Conservation (phyloP, 2,329 filamentous ascomycete genomes). For the Periconia sp. region DNA sequence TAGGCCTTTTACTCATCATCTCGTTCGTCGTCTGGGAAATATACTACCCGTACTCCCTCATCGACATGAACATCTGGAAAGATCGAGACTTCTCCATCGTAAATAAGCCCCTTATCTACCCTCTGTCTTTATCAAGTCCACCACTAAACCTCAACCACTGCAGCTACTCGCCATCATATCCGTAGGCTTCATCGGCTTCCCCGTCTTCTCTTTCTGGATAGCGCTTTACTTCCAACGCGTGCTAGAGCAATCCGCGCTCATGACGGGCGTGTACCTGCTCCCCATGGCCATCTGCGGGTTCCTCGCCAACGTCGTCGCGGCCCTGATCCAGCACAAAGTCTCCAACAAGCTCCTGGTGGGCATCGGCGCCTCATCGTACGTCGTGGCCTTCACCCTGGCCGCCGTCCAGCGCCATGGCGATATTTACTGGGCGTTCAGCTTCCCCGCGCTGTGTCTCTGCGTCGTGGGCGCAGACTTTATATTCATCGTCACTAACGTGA, state of each 20-base stretch:
- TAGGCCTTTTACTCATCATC: slow-evolving; percentile 59
- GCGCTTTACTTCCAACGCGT: slow-evolving; percentile 67
- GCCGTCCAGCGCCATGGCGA: slow-evolving; percentile 58
- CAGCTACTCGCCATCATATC: slow-evolving; percentile 60
- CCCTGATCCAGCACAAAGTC: slow-evolving; percentile 62
- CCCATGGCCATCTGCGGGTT: slow-evolving; percentile 67
- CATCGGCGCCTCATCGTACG: slow-evolving; percentile 51
- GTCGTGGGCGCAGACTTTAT: slow-evolving; percentile 70
- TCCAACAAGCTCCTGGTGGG: slow-evolving; percentile 66
- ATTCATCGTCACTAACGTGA: slow-evolving; percentile 69
- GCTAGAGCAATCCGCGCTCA: slow-evolving; percentile 54
- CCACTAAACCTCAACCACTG: background rate
- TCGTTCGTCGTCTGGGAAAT: slow-evolving; percentile 66
- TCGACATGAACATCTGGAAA: slow-evolving; percentile 60
- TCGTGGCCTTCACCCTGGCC: slow-evolving; percentile 55
- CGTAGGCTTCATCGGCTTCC: slow-evolving; percentile 65
- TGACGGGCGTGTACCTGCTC: slow-evolving; percentile 64
- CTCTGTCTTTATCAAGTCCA: background rate
- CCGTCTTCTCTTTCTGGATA: slow-evolving; percentile 63
- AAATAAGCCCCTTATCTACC: slow-evolving; percentile 1
- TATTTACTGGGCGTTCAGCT: slow-evolving; percentile 67
- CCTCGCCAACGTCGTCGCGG: slow-evolving; percentile 64
- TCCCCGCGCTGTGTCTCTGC: slow-evolving; percentile 61
- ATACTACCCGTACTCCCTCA: slow-evolving; percentile 48
- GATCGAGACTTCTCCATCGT: slow-evolving; percentile 67